Conservation (phyloP, 179 eudicot species). For the Sideroxylon spinosum region DNA sequence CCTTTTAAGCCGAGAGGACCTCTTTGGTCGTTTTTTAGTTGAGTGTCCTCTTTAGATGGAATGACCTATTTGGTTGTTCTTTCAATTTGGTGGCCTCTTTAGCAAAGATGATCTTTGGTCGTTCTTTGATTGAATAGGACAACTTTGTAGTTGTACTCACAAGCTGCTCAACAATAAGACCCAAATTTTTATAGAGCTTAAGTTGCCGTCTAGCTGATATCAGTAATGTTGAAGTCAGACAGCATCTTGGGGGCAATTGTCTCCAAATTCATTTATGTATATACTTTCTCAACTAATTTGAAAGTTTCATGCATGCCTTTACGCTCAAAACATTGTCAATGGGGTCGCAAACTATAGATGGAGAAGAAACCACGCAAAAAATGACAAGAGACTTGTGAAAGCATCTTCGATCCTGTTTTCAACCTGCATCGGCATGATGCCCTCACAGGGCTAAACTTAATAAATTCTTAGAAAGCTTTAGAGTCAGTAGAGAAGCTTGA, state of each 20-base stretch:
- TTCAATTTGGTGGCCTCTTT: no score
- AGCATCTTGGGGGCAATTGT: slow-evolving; percentile 45
- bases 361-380: slow-evolving; percentile 50
- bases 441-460: slow-evolving; percentile 76
- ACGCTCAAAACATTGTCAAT: slow-evolving; percentile 58
- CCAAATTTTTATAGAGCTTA: slow-evolving; percentile 33
- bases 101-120: no score
- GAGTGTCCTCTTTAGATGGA: no score
- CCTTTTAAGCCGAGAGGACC: no score
- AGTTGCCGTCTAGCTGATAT: slow-evolving; percentile 24
- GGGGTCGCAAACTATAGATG: slow-evolving; percentile 34
- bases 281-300: slow-evolving; percentile 64
- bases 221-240: slow-evolving; percentile 37
- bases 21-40: no score
- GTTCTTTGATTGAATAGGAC: slow-evolving; percentile 30
- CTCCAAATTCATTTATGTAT: slow-evolving; percentile 42
- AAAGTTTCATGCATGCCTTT: slow-evolving; percentile 86
- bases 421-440: slow-evolving; percentile 70
- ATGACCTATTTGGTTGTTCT: no score
- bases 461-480: slow-evolving; percentile 65
- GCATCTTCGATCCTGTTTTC: slow-evolving; percentile 78
- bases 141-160: slow-evolving; percentile 66
- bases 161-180: slow-evolving; percentile 59
- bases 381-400: slow-evolving; percentile 68
- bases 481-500: slow-evolving; percentile 63